These are phyloP conservation scores for Ascocoryne sarcoides DNA, from an alignment of 2,329 filamentous ascomycete species.

Conservation along the genomic window DNA sequence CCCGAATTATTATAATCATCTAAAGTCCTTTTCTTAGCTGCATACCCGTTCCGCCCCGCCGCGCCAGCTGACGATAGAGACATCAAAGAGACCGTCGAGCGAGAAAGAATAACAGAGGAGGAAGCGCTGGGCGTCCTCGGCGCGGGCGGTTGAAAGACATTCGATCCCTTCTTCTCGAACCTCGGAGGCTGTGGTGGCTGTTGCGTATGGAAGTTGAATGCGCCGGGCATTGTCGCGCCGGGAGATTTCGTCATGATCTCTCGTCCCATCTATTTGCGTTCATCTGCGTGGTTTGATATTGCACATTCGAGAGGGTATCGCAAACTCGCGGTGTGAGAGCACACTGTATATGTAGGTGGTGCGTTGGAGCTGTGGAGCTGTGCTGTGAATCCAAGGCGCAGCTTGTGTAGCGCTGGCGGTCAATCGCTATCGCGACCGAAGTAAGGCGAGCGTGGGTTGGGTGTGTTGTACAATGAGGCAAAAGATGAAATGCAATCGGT, in stretches of 20 bases:
- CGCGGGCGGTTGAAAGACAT: constrained; percentile 34
- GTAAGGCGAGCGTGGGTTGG: too few relatives aligned
- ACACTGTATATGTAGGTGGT: too few relatives aligned
- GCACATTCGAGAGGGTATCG: too few relatives aligned
- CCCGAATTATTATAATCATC: constrained; percentile 9
- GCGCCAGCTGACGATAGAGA: constrained; percentile 8
- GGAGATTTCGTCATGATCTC: constrained; percentile 19
- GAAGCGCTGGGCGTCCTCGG: constrained; percentile 30
- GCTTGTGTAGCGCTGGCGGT: too few relatives aligned
- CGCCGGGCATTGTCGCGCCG: constrained; percentile 19
- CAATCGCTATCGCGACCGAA: too few relatives aligned
- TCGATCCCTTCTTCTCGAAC: constrained; percentile 13
- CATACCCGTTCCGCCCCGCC: constrained; percentile 2
- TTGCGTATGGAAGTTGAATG: constrained; percentile 19
- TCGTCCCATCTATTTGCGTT: constrained; percentile 1
- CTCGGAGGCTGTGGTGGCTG: constrained; percentile 5
- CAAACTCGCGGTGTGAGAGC: too few relatives aligned
- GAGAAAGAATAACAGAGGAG: constrained; percentile 25
- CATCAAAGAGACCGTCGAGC: constrained; percentile 16
- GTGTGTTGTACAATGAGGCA: too few relatives aligned
- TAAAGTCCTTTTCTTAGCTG: constrained; percentile 11
- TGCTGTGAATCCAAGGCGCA: too few relatives aligned
- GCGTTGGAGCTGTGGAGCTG: too few relatives aligned
- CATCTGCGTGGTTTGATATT: background rate
- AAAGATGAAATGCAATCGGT: too few relatives aligned